Base-by-base conservation (phyloP, 441 rosid genomes). In the Manihot esculenta region DNA sequence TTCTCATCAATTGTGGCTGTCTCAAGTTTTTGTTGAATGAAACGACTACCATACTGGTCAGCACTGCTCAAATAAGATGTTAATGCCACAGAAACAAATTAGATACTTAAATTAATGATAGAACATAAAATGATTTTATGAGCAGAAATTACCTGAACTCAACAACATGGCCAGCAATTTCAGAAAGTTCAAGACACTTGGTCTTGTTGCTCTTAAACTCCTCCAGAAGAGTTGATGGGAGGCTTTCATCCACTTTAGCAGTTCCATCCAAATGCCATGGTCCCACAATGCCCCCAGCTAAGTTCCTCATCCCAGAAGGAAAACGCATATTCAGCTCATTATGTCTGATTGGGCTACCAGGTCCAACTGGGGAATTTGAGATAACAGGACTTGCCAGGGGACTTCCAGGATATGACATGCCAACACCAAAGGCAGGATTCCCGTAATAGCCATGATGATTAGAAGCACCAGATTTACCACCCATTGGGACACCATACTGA, bases 11-110 rank as follows among this genome's bases (percentile, higher is more conserved):
- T 20, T 18, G 87, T 80, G 21, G 90, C 89, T 66, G 86, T 86
- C 81, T 89, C 94, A 35, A 89, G 90, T 76, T 86, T 87, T 71
- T 89, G 92, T 68, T 89, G 95, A 75, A 89, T 89, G 79, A 87
- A 89, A 21, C 94, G 83, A 71, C 90, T 89, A 35, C 94, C 94
- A 42, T 89, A 85, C 77, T 87, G 92, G 76, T 89, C 92, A 26
- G 90, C 84, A 79, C 92, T 85, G 88, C 49, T 64, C 58, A 70
- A 54, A 33, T 20, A 67, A 72, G 50, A 48, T 18, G 53, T 10
- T 18, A 26, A 49, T 7, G 27, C 44, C 44, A 49, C 24, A 30
- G 10, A 30, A 48, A 49, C 10, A 17, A 17, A 35, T 30, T 66
- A 41, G 80, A 15, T 12, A 33, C 63, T n/a, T 11, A 1, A 50